Conservation (phyloP, 164 flowering plant species). For the Aristolochia contorta region DNA sequence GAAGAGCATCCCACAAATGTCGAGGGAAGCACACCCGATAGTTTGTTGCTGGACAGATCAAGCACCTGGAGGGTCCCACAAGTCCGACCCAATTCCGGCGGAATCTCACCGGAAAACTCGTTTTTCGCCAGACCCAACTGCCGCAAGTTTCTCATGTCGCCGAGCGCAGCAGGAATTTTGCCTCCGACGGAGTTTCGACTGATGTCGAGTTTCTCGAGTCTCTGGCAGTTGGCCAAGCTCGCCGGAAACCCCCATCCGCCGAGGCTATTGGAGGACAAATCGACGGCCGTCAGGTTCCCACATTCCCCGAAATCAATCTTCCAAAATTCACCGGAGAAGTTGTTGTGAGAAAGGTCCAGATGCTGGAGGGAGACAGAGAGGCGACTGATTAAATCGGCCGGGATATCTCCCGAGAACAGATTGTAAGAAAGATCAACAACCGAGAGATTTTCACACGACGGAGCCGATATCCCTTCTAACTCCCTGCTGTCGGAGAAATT, state of each 20-base stretch:
- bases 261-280: constrained; percentile 41
- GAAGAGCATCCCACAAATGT: constrained; percentile 40
- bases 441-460: constrained; percentile 33
- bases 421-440: constrained; percentile 49
- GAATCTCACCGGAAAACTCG: constrained; percentile 49
- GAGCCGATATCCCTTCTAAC: constrained; percentile 12
- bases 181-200: constrained; percentile 30
- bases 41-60: constrained; percentile 54
- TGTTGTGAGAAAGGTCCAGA: constrained; percentile 58
- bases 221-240: constrained; percentile 32
- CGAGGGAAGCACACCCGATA: constrained; percentile 51
- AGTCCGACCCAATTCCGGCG: constrained; percentile 32
- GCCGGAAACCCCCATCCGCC: constrained; percentile 33
- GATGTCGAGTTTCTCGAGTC: constrained; percentile 43
- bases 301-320: constrained; percentile 38
- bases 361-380: constrained; percentile 12
- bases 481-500: constrained; percentile 48
- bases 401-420: constrained; percentile 38
- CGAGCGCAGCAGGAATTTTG: constrained; percentile 38
- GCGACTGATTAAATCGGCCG: constrained; percentile 9
- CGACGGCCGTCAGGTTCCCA: constrained; percentile 39
- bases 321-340: constrained; percentile 45
- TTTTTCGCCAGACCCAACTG: constrained; percentile 42
- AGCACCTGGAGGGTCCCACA: constrained; percentile 45
- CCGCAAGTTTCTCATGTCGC: constrained; percentile 33